Conservation (phyloP, 1,284 basidiomycete species). For the Xanthoconium separans region DNA sequence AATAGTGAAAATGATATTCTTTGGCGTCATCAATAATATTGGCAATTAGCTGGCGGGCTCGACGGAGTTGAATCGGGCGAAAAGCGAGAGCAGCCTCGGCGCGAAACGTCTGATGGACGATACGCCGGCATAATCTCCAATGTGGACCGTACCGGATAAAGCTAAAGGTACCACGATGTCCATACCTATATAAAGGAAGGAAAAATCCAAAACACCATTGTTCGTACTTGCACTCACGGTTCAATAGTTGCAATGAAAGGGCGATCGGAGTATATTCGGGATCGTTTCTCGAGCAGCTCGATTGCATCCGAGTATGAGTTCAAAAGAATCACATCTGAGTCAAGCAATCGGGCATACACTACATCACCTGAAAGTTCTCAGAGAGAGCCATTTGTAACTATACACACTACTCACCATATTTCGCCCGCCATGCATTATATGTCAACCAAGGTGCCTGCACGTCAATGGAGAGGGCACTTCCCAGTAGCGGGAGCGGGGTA, state of each 20-base stretch:
- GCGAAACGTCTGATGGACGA: conserved; percentile 4
- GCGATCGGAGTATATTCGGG: conserved; percentile 16
- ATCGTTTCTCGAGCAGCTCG: conserved; percentile 18
- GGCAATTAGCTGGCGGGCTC: neutral
- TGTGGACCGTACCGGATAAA: neutral
- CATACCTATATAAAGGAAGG: neutral
- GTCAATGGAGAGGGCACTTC: conserved; percentile 6
- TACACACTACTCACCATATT: conserved; percentile 8
- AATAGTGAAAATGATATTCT: neutral
- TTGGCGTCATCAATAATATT: neutral
- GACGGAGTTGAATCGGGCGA: conserved; percentile 12
- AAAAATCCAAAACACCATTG: neutral
- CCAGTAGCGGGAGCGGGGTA: conserved; percentile 12
- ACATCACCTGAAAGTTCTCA: conserved; percentile 6
- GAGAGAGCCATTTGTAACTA: neutral
- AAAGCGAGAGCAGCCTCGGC: neutral
- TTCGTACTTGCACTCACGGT: conserved; percentile 2
- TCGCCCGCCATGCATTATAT: conserved; percentile 9
- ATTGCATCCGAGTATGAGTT: neutral
- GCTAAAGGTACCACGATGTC: neutral
- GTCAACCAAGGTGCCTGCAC: conserved; percentile 8
- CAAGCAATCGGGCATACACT: conserved; percentile 12
- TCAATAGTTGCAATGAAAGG: conserved; percentile 9
- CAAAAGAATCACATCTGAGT: conserved; percentile 10
- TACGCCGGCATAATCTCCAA: conserved; percentile 7